Evolutionary conservation across 805 yeast species (phyloP).

Genomic region (Priceomyces fermenticarens): DNA sequence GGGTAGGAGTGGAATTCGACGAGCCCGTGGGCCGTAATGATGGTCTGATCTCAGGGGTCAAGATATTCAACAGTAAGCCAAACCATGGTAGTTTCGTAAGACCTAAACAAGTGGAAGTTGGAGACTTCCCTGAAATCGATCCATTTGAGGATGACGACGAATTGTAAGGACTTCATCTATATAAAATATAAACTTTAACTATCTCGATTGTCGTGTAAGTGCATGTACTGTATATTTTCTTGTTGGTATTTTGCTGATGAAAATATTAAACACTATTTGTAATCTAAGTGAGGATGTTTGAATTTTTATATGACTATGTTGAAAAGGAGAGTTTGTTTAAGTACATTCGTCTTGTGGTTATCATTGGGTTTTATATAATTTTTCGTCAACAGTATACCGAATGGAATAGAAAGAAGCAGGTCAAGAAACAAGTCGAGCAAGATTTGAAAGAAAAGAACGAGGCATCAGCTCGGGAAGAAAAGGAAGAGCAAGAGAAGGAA

Average conservation of each 20-base stretch:
- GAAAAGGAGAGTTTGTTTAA: conserved; percentile 42
- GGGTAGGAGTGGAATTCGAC: conserved; percentile 87
- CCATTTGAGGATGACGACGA: conserved; percentile 47
- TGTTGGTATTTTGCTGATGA: too few species aligned
- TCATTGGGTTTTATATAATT: conserved; percentile 63
- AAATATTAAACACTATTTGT: too few species aligned
- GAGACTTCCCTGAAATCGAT: conserved; percentile 56
- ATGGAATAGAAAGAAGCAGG: conserved; percentile 55
- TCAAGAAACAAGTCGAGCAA: conserved; percentile 42
- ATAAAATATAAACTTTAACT: too few species aligned
- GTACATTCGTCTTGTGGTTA: conserved; percentile 44
- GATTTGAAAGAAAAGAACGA: conserved; percentile 44
- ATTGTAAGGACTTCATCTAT: not conserved
- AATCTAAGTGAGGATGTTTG: conserved; percentile 15
- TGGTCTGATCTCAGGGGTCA: conserved; percentile 63
- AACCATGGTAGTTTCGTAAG: conserved; percentile 77
- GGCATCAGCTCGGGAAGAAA: conserved; percentile 22
- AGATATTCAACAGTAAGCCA: conserved; percentile 54
- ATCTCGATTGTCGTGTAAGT: too few species aligned
- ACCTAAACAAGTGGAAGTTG: conserved; percentile 66
- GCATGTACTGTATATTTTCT: too few species aligned
- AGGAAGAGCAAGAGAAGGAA: conserved; percentile 29
- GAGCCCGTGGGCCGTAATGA: conserved; percentile 86
- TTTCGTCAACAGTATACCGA: conserved; percentile 54
- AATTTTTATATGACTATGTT: conserved; percentile 32